Evolutionary conservation across 1,139 yeast species (phyloP), one percentile per base, ranked within the genome.

Genomic region (Geotrichum fermentans): DNA sequence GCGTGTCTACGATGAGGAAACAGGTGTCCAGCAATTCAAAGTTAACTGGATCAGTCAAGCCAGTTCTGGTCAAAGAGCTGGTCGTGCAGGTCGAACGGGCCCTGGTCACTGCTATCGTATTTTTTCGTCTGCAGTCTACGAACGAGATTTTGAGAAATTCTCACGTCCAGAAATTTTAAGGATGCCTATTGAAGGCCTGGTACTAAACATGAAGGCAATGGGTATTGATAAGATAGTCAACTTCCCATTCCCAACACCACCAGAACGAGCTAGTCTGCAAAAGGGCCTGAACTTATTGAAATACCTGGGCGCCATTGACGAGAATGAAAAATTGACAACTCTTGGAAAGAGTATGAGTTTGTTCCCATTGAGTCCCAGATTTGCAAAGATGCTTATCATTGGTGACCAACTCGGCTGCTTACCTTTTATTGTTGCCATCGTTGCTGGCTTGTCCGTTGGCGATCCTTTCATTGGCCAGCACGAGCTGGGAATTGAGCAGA

Each of bases 71-170:
- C 99, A 94, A 72, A 77, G 98, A 70, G 71, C 96, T 32, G 98
- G 98, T 67, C 83, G 99, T 75, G 98, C 99, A 45, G 99, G 98
- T 64, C 85, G 99, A 78, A 92, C 97, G 0, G 98, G 98, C 0
- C 97, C 98, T 0, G 99, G 99, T 49, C 98, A 94, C 62, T 88
- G 97, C 65, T 94, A 94, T 65, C 73, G 98, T 52, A 69, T 94
- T 20, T 94, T 75, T 61, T 90, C 98, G 0, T 90, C 97, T n/a
- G 98, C 98, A 0, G 86, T 94, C 7, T 94, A 75, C 64, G 97
- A 92, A 62, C 78, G 82, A 53, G 92, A 85, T 58, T 92, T 94
- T 65, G 74, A 74, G 4, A 88, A 83, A 59, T 92, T 92, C 59
- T 76, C 94, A 21, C 75, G 73, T 50, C 98, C 99, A 0, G 99